Conservation (phyloP, 1,139 yeast genomes). For the Candida sanyaensis region DNA sequence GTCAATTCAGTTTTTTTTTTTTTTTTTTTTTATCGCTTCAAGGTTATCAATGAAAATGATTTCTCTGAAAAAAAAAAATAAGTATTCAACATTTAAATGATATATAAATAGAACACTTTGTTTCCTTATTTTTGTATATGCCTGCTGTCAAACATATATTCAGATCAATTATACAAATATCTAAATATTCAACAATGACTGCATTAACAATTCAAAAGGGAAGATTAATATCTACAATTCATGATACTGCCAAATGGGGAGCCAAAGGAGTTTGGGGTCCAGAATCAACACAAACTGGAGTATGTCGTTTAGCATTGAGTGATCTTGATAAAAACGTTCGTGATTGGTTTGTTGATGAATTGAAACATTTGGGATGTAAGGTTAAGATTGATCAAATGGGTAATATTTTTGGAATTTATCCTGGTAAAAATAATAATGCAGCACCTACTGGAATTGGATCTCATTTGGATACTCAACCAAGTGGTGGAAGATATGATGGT, state of each 20-base stretch:
- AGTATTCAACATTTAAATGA: too few species aligned
- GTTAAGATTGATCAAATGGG: slow-evolving; percentile 64
- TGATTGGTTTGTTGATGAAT: slow-evolving; percentile 64
- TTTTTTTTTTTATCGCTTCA: too few species aligned
- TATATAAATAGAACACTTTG: too few species aligned
- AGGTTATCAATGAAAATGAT: too few species aligned
- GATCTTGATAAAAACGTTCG: slow-evolving; percentile 67
- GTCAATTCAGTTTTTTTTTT: too few species aligned
- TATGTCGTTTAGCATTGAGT: slow-evolving; percentile 59
- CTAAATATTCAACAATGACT: neutral
- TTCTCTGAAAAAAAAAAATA: too few species aligned
- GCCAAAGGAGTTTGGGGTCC: slow-evolving; percentile 65
- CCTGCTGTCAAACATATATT: neutral
- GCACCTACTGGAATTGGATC: slow-evolving; percentile 72
- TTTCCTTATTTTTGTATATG: neutral
- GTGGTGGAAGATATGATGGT: slow-evolving; percentile 77
- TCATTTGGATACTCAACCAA: slow-evolving; percentile 78
- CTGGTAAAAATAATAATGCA: slow-evolving; percentile 50
- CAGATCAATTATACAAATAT: neutral
- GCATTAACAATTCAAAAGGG: slow-evolving; percentile 12
- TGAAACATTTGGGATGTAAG: slow-evolving; percentile 54
- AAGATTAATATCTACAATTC: slow-evolving; percentile 47
- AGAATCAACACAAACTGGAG: slow-evolving; percentile 58
- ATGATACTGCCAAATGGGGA: slow-evolving; percentile 63
- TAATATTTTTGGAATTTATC: slow-evolving; percentile 63